Evolutionary conservation across 495 filamentous ascomycete species (phyloP).

Genomic region (Aspergillus coremiiformis): DNA sequence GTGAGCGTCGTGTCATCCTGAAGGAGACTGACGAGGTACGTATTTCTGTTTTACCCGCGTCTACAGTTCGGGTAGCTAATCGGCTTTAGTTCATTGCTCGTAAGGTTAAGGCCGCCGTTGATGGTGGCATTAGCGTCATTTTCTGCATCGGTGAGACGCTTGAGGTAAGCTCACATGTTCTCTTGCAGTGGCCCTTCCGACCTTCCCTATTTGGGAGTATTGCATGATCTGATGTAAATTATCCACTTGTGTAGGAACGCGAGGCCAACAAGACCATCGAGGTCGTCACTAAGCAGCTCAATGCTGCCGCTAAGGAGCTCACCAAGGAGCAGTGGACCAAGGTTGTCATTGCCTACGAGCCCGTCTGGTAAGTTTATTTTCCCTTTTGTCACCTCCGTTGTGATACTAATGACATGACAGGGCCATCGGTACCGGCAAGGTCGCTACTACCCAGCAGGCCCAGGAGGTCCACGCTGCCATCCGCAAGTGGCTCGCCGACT

Average conservation of each 20-base stretch:
- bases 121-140: slow-evolving; percentile 82
- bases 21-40: slow-evolving; percentile 68
- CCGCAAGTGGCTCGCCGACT: slow-evolving; percentile 74
- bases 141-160: slow-evolving; percentile 94
- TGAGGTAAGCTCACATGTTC: slow-evolving; percentile 45
- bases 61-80: slow-evolving; percentile 5
- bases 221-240: slow-evolving; percentile 3
- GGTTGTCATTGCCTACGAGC: slow-evolving; percentile 96
- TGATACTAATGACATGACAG: slow-evolving; percentile 20
- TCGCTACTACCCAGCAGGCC: slow-evolving; percentile 86
- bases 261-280: slow-evolving; percentile 80
- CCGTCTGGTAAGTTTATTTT: slow-evolving; percentile 64
- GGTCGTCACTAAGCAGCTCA: slow-evolving; percentile 76
- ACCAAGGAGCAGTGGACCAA: slow-evolving; percentile 75
- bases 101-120: slow-evolving; percentile 87
- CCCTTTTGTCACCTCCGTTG: neutral
- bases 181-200: slow-evolving; percentile 14
- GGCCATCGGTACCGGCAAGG: slow-evolving; percentile 97
- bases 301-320: slow-evolving; percentile 56
- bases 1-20: slow-evolving; percentile 80
- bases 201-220: neutral
- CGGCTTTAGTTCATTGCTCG: slow-evolving; percentile 61
- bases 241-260: slow-evolving; percentile 51
- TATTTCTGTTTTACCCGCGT: neutral
- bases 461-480: slow-evolving; percentile 94